Conservation (phyloP, 208 protist species). For the Leishmania lainsoni region DNA sequence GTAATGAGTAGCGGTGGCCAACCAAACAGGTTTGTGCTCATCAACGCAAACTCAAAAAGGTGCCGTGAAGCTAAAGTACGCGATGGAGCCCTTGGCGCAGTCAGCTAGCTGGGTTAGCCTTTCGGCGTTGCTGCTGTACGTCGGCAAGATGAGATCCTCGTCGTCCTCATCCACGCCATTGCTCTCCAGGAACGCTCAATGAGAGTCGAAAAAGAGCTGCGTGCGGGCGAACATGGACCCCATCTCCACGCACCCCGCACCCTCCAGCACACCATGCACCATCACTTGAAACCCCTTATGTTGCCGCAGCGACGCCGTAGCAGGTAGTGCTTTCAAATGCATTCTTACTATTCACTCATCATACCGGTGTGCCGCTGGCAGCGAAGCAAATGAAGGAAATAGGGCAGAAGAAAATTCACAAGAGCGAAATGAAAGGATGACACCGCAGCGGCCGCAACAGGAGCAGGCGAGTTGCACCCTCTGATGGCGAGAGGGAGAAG, state of each 20-base stretch:
- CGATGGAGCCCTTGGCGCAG: conserved; percentile 51
- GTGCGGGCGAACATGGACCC: conserved; percentile 76
- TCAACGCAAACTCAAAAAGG: conserved; percentile 88
- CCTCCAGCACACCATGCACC: conserved; percentile 80
- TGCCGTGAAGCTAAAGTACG: conserved; percentile 70
- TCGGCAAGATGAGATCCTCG: conserved; percentile 47
- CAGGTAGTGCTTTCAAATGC: not conserved
- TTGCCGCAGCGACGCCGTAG: not conserved
- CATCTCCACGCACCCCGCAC: conserved; percentile 72
- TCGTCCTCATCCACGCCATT: conserved; percentile 6
- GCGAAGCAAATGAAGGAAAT: not conserved
- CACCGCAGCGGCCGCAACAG: not conserved
- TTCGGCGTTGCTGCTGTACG: conserved; percentile 73
- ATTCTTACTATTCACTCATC: not conserved
- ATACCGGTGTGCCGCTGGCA: not conserved
- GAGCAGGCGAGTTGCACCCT: not conserved
- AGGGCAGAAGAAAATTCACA: not conserved
- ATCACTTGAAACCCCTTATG: conserved; percentile 71
- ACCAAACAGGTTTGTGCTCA: conserved; percentile 78
- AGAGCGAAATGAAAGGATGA: not conserved
- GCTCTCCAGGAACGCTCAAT: conserved; percentile 69
- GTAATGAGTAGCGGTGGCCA: conserved; percentile 88
- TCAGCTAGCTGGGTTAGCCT: conserved; percentile 84
- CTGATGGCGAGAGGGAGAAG: not conserved
- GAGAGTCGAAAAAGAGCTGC: conserved; percentile 78